Evolutionary conservation across 73 alveolate genomes (phyloP).

Genomic region (Paramecium tetraurelia): DNA sequence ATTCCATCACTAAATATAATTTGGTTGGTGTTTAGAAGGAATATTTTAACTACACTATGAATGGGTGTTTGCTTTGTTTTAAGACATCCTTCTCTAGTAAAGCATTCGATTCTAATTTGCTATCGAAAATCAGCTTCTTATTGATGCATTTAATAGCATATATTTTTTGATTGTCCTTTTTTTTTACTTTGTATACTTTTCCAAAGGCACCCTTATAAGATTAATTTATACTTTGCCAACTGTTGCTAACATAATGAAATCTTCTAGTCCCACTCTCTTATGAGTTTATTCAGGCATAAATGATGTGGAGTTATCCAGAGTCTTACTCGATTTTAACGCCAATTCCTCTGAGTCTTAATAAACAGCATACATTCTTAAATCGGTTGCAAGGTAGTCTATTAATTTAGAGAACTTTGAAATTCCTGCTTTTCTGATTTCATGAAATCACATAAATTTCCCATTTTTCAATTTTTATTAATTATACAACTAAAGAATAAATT

Average conservation of each 20-base stretch:
- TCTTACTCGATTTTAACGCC: background rate
- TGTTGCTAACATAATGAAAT: conserved; percentile 36
- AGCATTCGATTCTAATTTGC: conserved; percentile 81
- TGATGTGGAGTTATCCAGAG: conserved; percentile 2
- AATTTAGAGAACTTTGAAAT: background rate
- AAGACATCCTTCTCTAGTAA: conserved; percentile 85
- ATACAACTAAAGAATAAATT: background rate
- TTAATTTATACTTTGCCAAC: conserved; percentile 16
- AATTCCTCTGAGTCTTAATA: conserved; percentile 1
- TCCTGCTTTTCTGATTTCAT: background rate
- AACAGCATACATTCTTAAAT: background rate
- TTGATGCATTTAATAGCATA: conserved; percentile 89
- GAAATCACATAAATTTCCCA: conserved; percentile 36
- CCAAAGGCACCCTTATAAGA: conserved; percentile 92
- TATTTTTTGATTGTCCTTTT: conserved; percentile 76
- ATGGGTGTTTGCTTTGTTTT: conserved; percentile 80
- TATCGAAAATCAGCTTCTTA: conserved; percentile 74
- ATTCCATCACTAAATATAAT: conserved; percentile 85
- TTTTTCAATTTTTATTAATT: background rate
- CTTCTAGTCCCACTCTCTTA: conserved; percentile 22
- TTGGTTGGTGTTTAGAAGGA: conserved; percentile 87
- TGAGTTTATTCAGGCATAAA: background rate
- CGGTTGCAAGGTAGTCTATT: background rate
- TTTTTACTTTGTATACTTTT: conserved; percentile 86
- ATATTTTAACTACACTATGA: conserved; percentile 79